These are phyloP conservation scores for Ogataea saltuana DNA, from an alignment of 805 yeast genomes.

Conservation along the genomic window DNA sequence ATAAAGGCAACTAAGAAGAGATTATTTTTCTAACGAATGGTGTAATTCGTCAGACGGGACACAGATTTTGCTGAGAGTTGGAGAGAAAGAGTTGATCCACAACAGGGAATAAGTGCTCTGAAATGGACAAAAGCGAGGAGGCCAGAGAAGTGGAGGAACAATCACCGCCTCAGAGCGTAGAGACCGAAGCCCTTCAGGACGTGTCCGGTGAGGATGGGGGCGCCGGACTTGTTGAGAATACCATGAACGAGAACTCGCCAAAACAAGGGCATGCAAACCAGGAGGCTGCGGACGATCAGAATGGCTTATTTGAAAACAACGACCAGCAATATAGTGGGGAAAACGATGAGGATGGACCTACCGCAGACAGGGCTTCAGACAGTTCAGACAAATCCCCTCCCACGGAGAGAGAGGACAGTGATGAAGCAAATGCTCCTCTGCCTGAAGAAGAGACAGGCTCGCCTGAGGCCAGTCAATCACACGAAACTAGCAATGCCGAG, in stretches of 20 bases:
- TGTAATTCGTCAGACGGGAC: slow-evolving; percentile 3
- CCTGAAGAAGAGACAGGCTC: too few species aligned
- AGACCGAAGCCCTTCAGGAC: neutral
- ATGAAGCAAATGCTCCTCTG: too few species aligned
- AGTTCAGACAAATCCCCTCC: too few species aligned
- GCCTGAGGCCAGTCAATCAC: too few species aligned
- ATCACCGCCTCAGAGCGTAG: slow-evolving; percentile 3
- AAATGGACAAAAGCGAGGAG: slow-evolving; percentile 6
- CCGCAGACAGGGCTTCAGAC: too few species aligned
- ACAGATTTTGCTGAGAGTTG: neutral
- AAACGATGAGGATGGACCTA: too few species aligned
- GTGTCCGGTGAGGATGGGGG: slow-evolving; percentile 1
- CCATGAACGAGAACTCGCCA: neutral
- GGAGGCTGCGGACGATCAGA: too few species aligned
- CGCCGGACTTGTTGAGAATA: slow-evolving; percentile 8
- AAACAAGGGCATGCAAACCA: neutral
- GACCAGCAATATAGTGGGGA: too few species aligned
- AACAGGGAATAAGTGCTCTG: neutral
- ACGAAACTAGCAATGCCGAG: too few species aligned
- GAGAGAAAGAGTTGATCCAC: neutral
- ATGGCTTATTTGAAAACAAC: too few species aligned
- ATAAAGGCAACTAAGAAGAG: neutral
- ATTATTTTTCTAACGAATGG: slow-evolving; percentile 2
- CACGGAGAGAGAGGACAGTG: too few species aligned
- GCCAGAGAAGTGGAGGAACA: slow-evolving; percentile 6